Evolutionary conservation across 495 filamentous ascomycete genomes (phyloP).

Genomic region (Neurospora sp.): DNA sequence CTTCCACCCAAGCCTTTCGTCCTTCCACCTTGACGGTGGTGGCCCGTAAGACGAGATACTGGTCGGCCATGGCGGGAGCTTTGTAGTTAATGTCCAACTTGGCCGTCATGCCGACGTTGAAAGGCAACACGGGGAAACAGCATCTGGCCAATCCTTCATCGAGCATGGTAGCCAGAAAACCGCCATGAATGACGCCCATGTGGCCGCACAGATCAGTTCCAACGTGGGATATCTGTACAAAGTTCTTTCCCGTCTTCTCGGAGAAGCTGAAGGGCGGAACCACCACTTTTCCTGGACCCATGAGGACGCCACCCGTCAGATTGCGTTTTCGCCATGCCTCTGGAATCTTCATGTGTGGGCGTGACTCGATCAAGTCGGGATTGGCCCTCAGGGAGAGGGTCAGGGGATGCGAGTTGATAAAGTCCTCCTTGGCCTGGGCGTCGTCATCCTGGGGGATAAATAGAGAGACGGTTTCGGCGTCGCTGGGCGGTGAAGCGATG

Average conservation of each 20-base stretch:
- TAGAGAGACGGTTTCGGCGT: conserved; percentile 61
- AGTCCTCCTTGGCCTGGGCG: conserved; percentile 53
- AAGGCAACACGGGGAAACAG: conserved; percentile 83
- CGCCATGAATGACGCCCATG: conserved; percentile 85
- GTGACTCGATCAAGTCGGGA: conserved; percentile 59
- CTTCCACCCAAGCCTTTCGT: conserved; percentile 93
- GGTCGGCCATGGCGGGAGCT: conserved; percentile 63
- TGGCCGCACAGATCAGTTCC: conserved; percentile 82
- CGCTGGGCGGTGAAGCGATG: conserved; percentile 47
- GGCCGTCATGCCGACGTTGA: conserved; percentile 82
- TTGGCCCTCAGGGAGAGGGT: conserved; percentile 53
- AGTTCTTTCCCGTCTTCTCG: conserved; percentile 56
- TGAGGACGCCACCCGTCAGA: conserved; percentile 71
- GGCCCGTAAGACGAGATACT: conserved; percentile 69
- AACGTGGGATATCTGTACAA: conserved; percentile 69
- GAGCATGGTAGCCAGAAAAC: conserved; percentile 79
- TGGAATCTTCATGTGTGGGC: conserved; percentile 83
- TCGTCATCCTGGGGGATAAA: conserved; percentile 54
- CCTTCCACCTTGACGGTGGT: conserved; percentile 83
- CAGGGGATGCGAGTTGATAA: conserved; percentile 68
- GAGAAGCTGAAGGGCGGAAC: conserved; percentile 75
- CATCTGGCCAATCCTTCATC: conserved; percentile 88
- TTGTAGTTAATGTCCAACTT: conserved; percentile 86
- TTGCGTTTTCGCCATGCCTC: conserved; percentile 53
- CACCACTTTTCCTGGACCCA: conserved; percentile 64